These are phyloP conservation scores for Colletotrichum eleusines DNA, from an alignment of 2,329 filamentous ascomycete species.

Conservation along the genomic window DNA sequence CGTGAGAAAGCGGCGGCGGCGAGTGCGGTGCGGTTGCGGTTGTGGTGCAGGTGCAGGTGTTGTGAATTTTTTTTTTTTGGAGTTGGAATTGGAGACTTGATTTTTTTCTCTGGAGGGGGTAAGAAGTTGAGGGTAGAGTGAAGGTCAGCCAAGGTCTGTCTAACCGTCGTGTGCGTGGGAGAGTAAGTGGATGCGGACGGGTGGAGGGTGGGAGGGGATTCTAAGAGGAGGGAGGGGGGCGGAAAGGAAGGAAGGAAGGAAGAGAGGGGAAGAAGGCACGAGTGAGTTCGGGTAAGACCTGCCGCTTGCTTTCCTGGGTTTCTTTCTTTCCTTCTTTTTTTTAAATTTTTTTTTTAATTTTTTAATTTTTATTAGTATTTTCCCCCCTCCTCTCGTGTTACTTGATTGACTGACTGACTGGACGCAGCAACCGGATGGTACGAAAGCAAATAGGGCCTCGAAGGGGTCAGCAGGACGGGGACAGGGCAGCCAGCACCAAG, in stretches of 20 bases:
- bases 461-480: background rate
- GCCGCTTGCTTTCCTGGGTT: conserved; percentile 20
- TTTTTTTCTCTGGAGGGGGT: conserved; percentile 31
- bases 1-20: conserved; percentile 26
- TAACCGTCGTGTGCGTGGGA: conserved; percentile 20
- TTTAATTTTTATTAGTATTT: too few relatives aligned
- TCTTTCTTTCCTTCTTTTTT: background rate
- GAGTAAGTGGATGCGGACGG: conserved; percentile 29
- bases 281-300: conserved; percentile 37
- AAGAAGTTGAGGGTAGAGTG: conserved; percentile 35
- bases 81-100: conserved; percentile 41
- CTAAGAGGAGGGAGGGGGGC: conserved; percentile 11
- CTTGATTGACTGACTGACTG: conserved; percentile 1
- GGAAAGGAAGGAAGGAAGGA: conserved; percentile 31
- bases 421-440: conserved; percentile 3
- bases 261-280: conserved; percentile 37
- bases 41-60: conserved; percentile 31
- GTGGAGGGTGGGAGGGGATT: conserved; percentile 20
- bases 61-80: conserved; percentile 38
- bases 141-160: conserved; percentile 12
- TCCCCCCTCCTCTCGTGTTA: background rate
- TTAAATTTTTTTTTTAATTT: too few relatives aligned
- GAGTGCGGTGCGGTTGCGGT: conserved; percentile 25
- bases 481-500: conserved; percentile 1
- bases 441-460: conserved; percentile 1